A percentile compares a stretch with the other conserved stretches of the same genome.
Conservation (phyloP, 441 rosid genomes). For the Viola pubescens region DNA sequence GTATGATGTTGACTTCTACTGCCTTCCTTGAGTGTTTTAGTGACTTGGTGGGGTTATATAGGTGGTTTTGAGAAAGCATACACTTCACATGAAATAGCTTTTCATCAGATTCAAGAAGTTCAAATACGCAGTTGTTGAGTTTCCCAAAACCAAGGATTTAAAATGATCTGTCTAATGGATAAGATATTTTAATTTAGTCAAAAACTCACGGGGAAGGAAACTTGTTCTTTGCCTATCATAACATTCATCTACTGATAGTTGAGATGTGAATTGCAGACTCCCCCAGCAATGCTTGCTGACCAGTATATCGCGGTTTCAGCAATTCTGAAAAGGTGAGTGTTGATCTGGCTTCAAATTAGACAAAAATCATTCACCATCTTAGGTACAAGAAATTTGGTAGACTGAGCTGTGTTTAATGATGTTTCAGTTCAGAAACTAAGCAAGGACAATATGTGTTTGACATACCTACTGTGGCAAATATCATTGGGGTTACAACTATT, state of each 20-base stretch:
- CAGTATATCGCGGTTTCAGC: conserved; percentile 55
- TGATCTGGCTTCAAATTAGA: conserved; percentile 3
- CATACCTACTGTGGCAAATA: conserved; percentile 70
- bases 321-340: conserved; percentile 60
- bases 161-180: neutral
- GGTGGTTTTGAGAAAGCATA: conserved; percentile 3
- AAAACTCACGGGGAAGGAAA: neutral
- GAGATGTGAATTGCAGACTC: conserved; percentile 44
- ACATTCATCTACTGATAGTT: conserved; percentile 20
- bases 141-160: neutral
- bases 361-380: neutral
- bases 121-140: neutral
- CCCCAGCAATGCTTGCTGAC: conserved; percentile 60
- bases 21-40: conserved; percentile 6
- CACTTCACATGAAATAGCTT: neutral
- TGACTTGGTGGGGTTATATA: conserved; percentile 9
- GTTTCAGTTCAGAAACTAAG: conserved; percentile 64
- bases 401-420: conserved; percentile 16
- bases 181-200: neutral
- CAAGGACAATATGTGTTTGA: conserved; percentile 73
- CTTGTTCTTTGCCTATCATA: conserved; percentile 7
- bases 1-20: neutral
- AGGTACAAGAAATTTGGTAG: neutral
- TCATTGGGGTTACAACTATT: conserved; percentile 41
- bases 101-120: neutral